Conservation (phyloP, 2,329 filamentous ascomycete species). For the Botrytis squamosa region DNA sequence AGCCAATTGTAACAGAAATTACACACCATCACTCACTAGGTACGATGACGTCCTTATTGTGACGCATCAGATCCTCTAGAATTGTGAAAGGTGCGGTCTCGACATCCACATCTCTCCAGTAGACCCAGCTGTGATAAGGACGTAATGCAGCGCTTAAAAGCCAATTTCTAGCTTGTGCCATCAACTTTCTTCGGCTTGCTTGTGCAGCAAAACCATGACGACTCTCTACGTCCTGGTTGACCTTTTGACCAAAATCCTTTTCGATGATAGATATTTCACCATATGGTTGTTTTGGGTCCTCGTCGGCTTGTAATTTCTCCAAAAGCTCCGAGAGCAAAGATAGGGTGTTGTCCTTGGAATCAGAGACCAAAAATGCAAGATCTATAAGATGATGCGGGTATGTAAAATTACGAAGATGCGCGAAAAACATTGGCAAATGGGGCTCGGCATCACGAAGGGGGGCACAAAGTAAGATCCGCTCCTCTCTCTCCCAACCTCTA, state of each 20-base stretch:
- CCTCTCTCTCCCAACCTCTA: slow-evolving; percentile 92
- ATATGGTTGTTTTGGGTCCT: slow-evolving; percentile 78
- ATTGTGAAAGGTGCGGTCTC: slow-evolving; percentile 97
- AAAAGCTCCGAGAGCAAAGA: slow-evolving; percentile 72
- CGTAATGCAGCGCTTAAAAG: slow-evolving; percentile 87
- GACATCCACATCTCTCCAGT: slow-evolving; percentile 98
- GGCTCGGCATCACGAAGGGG: slow-evolving; percentile 89
- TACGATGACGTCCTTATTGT: slow-evolving; percentile 98
- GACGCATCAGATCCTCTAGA: slow-evolving; percentile 94
- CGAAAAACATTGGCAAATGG: slow-evolving; percentile 97
- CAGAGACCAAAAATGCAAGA: slow-evolving; percentile 92
- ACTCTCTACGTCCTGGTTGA: slow-evolving; percentile 96
- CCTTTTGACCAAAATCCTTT: slow-evolving; percentile 98
- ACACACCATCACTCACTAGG: slow-evolving; percentile 68
- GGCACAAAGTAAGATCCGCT: slow-evolving; percentile 91
- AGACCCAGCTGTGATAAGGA: slow-evolving; percentile 97
- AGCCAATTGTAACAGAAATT: neutral
- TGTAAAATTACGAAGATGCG: slow-evolving; percentile 93
- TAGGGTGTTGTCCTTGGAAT: slow-evolving; percentile 91
- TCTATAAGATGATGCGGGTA: slow-evolving; percentile 97
- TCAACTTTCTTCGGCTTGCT: slow-evolving; percentile 87
- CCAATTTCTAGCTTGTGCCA: slow-evolving; percentile 98
- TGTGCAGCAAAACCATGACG: slow-evolving; percentile 97
- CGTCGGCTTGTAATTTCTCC: slow-evolving; percentile 74
- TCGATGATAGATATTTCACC: slow-evolving; percentile 97